Conservation (phyloP, 2,329 filamentous ascomycete species). For the Claviceps fusiformis region DNA sequence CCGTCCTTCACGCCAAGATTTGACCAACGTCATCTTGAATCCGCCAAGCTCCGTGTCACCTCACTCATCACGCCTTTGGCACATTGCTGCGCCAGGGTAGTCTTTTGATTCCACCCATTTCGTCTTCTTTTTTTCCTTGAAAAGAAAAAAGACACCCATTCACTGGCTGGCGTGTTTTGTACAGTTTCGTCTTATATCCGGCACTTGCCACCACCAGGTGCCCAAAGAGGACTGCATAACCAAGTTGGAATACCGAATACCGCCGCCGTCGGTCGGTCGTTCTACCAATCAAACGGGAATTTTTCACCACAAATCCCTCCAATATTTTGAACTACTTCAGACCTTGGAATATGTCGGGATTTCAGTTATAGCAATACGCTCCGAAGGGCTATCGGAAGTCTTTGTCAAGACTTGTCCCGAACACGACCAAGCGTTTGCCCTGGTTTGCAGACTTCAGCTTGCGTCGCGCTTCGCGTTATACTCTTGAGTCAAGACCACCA, state of each 20-base stretch:
- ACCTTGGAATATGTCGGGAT: constrained; percentile 17
- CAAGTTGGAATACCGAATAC: not conserved
- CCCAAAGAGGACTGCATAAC: not conserved
- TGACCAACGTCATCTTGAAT: constrained; percentile 12
- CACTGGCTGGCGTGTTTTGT: not conserved
- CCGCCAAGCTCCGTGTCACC: constrained; percentile 10
- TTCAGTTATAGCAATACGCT: constrained; percentile 24
- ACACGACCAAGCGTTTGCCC: constrained; percentile 11
- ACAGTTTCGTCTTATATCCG: not conserved
- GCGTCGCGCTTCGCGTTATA: constrained; percentile 8
- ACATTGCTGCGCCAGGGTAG: constrained; percentile 3
- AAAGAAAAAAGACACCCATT: not conserved
- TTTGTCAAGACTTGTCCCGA: constrained; percentile 7
- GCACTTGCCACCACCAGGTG: not conserved
- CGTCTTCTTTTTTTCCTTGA: too few relatives aligned
- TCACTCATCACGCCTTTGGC: not conserved
- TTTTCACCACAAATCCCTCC: not conserved
- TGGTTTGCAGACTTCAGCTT: constrained; percentile 13
- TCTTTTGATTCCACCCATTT: not conserved
- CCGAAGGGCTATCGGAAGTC: constrained; percentile 21
- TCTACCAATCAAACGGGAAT: not conserved
- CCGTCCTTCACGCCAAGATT: constrained; percentile 8
- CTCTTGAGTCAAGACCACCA: not conserved
- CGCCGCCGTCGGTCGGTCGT: not conserved
- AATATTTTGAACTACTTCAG: not conserved